Percentiles rank a stretch among this genome's conserved stretches.
Evolutionary conservation across 139 green algal species (phyloP).

Genomic region (Micractinium sp.): DNA sequence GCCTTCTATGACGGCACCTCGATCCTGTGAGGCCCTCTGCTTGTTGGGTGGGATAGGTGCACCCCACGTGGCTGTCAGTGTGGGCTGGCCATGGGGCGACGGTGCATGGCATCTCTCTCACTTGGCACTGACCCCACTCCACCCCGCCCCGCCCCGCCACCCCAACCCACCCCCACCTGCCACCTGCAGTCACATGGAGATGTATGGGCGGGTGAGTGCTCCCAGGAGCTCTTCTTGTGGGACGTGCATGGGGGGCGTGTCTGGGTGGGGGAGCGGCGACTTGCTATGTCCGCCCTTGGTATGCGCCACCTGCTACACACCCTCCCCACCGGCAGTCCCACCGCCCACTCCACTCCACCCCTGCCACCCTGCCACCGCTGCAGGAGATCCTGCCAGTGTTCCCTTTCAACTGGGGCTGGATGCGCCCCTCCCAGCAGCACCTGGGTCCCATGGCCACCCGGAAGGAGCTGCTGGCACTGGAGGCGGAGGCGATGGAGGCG

Average conservation of each 20-base stretch:
- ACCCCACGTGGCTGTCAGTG: not conserved
- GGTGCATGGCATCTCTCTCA: not conserved
- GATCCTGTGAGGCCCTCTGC: not conserved
- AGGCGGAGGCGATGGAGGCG: not conserved
- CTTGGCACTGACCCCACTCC: not conserved
- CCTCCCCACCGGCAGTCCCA: not conserved
- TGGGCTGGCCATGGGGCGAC: not conserved
- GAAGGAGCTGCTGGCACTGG: constrained; percentile 3
- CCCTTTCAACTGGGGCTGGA: not conserved
- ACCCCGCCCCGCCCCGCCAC: not conserved
- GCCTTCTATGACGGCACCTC: not conserved
- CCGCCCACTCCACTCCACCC: not conserved
- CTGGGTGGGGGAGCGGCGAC: not conserved
- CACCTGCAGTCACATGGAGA: not conserved
- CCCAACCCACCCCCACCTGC: not conserved
- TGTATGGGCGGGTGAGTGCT: not conserved
- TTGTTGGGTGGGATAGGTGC: not conserved
- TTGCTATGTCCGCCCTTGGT: not conserved
- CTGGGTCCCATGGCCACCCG: not conserved
- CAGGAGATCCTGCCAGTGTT: not conserved
- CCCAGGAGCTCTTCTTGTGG: not conserved
- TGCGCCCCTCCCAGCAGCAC: not conserved
- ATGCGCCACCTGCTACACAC: not conserved
- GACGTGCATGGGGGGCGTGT: not conserved
- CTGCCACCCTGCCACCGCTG: not conserved